Conservation (phyloP, 2,329 filamentous ascomycete genomes). For the Aspergillus aculeatus region DNA sequence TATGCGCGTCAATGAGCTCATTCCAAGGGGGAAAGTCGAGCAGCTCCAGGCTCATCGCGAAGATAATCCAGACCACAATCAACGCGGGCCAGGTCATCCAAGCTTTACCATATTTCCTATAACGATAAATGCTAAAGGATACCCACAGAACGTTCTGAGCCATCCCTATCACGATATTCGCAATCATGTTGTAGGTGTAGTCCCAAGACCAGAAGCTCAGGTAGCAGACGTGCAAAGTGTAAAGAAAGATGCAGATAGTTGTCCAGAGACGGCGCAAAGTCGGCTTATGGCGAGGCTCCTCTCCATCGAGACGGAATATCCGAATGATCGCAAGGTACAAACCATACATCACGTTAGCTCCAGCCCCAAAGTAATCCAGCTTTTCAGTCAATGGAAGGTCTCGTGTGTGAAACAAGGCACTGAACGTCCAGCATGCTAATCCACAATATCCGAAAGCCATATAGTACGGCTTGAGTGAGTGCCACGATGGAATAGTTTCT, state of each 20-base stretch:
- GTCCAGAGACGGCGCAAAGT: constrained; percentile 73
- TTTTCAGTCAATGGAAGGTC: constrained; percentile 87
- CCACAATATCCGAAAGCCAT: constrained; percentile 76
- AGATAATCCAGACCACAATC: constrained; percentile 85
- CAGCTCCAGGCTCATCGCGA: constrained; percentile 93
- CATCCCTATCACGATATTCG: constrained; percentile 80
- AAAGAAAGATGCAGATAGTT: constrained; percentile 66
- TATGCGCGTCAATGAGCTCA: constrained; percentile 87
- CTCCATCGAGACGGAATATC: constrained; percentile 75
- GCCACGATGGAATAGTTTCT: constrained; percentile 66
- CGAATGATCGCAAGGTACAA: constrained; percentile 81
- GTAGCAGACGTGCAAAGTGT: constrained; percentile 75
- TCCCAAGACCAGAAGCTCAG: constrained; percentile 85
- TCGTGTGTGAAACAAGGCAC: constrained; percentile 86
- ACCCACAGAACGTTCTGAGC: constrained; percentile 83
- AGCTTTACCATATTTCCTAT: constrained; percentile 61
- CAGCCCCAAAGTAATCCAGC: constrained; percentile 93
- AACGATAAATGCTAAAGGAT: constrained; percentile 74
- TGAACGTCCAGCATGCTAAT: constrained; percentile 80
- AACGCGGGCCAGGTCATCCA: constrained; percentile 91
- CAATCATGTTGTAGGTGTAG: constrained; percentile 97
- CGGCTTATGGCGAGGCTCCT: constrained; percentile 46
- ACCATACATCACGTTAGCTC: constrained; percentile 85
- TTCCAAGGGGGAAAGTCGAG: constrained; percentile 86
- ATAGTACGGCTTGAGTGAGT: constrained; percentile 79